Base-by-base conservation (phyloP, 2,329 filamentous ascomycete genomes). In the Tolypocladium inflatum region DNA sequence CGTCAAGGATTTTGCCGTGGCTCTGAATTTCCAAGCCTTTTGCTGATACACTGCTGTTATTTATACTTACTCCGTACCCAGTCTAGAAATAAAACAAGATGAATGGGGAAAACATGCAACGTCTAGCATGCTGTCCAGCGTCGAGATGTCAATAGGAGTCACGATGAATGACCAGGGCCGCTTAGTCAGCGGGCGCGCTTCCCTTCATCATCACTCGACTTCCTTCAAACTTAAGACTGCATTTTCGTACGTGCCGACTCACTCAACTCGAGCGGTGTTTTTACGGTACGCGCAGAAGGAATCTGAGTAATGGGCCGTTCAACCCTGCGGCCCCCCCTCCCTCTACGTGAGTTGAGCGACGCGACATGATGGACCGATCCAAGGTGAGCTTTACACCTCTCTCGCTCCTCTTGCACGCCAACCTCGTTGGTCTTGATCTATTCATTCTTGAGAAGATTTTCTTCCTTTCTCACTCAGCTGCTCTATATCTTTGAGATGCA, bases 301-400 rank as follows among this genome's bases (percentile, higher is more conserved):
- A 37, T 7, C 10, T 21, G 19, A 21, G 48, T 52, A 15, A 52
- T 52, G 48, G 48, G 5, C 30, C 2, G 17, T 21, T 42, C 48
- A 21, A 17, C 4, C 48, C 19, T 35, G 10, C 45, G 9, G n/a
- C 11, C 8, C 17, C 45, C 19, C 15, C 10, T 37, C 10, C 33
- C 30, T 52, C 30, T 21, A 13, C 19, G 19, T 21, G 51, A 21
- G 19, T 10, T 35, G 1, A 39, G 15, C 41, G 23, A 42, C 41
- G 39, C 30, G 51, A 13, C 8, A 33, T 11, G 51, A 66, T 66
- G 65, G 63, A 65, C 45, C 59, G 59, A 55, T 60, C 61, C 50
- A 65, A 65, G 61, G 65, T 65, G 55, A 54, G 63, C 35, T 4
- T 50, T 26, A 10, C 48, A 33, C 4, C 26, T 30, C 45, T n/a